Evolutionary conservation across 768 basidiomycete genomes (phyloP).

Genomic region (Panaeolus cyanescens): DNA sequence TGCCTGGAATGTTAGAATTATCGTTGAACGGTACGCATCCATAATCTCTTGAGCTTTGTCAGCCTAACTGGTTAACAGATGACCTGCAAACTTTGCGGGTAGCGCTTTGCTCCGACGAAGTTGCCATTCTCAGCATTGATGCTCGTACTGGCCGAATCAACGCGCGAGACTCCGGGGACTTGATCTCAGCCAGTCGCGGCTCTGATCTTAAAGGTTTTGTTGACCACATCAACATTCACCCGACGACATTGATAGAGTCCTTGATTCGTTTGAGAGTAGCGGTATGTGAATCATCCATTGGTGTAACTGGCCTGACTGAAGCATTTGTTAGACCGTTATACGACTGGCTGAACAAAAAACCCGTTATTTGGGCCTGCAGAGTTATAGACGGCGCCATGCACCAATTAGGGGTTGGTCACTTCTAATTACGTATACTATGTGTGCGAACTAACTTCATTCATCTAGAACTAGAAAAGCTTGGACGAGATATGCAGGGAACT

Average conservation of each 20-base stretch:
- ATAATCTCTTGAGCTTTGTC: not conserved
- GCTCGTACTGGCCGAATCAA: slow-evolving; percentile 77
- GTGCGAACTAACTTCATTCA: slow-evolving; percentile 4
- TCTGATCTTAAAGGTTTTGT: slow-evolving; percentile 62
- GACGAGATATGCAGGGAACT: slow-evolving; percentile 57
- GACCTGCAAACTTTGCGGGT: slow-evolving; percentile 61
- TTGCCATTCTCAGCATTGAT: slow-evolving; percentile 78
- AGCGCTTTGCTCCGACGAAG: slow-evolving; percentile 74
- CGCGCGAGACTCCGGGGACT: slow-evolving; percentile 79
- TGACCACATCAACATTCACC: slow-evolving; percentile 71
- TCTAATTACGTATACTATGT: not conserved
- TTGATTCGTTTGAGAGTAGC: slow-evolving; percentile 61
- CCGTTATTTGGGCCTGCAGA: slow-evolving; percentile 80
- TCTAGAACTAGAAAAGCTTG: slow-evolving; percentile 74
- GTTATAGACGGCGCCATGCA: slow-evolving; percentile 71
- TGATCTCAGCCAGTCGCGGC: slow-evolving; percentile 72
- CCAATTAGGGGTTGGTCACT: slow-evolving; percentile 53
- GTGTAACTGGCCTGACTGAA: not conserved
- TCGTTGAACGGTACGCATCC: slow-evolving; percentile 50
- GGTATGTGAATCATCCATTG: slow-evolving; percentile 41
- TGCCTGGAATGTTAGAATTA: slow-evolving; percentile 59
- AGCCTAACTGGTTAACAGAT: slow-evolving; percentile 34
- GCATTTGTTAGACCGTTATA: slow-evolving; percentile 66
- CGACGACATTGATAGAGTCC: slow-evolving; percentile 55
- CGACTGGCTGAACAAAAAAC: slow-evolving; percentile 86